Conservation (phyloP, 768 basidiomycete genomes). For the Naganishia kalamii region DNA sequence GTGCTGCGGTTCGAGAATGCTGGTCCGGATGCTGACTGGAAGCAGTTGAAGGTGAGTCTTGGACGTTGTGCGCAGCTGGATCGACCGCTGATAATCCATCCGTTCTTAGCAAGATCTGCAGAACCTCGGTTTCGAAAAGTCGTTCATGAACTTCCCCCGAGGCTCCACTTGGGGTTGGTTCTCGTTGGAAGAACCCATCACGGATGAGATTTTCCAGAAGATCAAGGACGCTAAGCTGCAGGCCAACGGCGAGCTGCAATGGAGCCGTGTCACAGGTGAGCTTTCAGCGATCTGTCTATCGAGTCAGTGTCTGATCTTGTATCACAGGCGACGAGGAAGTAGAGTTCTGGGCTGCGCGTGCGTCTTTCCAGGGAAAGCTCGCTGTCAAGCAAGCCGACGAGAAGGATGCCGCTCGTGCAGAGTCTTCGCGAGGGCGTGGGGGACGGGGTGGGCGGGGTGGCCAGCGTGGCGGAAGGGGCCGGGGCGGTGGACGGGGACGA, state of each 20-base stretch:
- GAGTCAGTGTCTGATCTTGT: not conserved
- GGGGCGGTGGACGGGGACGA: conserved; percentile 23
- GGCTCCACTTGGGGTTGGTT: conserved; percentile 39
- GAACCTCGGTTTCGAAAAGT: conserved; percentile 33
- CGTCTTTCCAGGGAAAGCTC: conserved; percentile 43
- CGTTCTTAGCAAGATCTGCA: conserved; percentile 30
- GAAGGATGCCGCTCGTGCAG: conserved; percentile 20
- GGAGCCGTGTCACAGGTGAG: conserved; percentile 35
- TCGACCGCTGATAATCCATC: not conserved
- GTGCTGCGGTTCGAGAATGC: conserved; percentile 41
- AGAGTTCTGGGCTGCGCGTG: conserved; percentile 44
- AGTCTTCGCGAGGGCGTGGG: conserved; percentile 25
- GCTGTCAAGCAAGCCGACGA: conserved; percentile 35
- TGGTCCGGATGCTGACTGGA: conserved; percentile 46
- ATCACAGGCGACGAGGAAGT: conserved; percentile 37
- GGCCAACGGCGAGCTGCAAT: conserved; percentile 37
- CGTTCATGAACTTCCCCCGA: conserved; percentile 46
- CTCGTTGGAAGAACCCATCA: conserved; percentile 35
- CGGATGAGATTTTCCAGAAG: conserved; percentile 36
- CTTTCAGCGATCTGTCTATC: not conserved
- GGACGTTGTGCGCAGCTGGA: not conserved
- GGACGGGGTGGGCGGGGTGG: conserved; percentile 28
- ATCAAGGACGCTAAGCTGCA: conserved; percentile 39
- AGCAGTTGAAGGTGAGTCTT: conserved; percentile 45
- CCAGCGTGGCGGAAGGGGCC: conserved; percentile 2